Base-by-base conservation (phyloP, 2,329 filamentous ascomycete genomes). In the Chaetomium olivaceum region DNA sequence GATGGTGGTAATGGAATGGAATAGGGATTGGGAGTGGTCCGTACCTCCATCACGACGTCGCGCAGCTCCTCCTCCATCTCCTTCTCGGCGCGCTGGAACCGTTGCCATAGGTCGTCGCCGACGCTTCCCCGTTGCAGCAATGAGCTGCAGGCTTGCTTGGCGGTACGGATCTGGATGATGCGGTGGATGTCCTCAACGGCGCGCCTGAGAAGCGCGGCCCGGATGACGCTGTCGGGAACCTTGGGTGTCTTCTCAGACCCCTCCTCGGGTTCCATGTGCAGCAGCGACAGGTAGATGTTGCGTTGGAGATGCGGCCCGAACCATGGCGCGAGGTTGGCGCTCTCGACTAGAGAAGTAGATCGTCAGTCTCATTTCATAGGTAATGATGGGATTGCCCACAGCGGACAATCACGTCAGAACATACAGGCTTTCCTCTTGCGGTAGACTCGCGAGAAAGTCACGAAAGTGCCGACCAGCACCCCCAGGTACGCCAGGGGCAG, bases 21-120 rank as follows among this genome's bases (percentile, higher is more conserved):
- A 1, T 27, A 16, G 36, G 7, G 2, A 25, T 27, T 33, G 25
- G 25, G 14, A 2, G 21, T 5, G 0, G 36, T n/a, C 21, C 84
- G 68, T 78, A 96, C 93, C 88, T 98, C 94, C 73, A 89, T 87
- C 39, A 98, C 93, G 27, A 98, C 94, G 79, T 99, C 95, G 73
- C 92, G 87, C 68, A 99, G 83, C 80, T 99, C 95, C 71, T 93
- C 92, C 80, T 99, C 93, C 83, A 98, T 96, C 80, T 99, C 95
- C 81, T 96, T 93, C 85, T 99, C 95, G 0, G 94, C 95, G 59
- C 92, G 86, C 79, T 89, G 80, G 78, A 98, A 97, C 48, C 94
- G 85, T 81, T 97, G 92, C 91, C 93, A 97, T 71, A 99, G 80
- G 77, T 99, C 95, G 76, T 99, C 95, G 16, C 95, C 94, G 1